Evolutionary conservation across 306 rosid genomes (phyloP).

Genomic region (Leucaena leucocephala): DNA sequence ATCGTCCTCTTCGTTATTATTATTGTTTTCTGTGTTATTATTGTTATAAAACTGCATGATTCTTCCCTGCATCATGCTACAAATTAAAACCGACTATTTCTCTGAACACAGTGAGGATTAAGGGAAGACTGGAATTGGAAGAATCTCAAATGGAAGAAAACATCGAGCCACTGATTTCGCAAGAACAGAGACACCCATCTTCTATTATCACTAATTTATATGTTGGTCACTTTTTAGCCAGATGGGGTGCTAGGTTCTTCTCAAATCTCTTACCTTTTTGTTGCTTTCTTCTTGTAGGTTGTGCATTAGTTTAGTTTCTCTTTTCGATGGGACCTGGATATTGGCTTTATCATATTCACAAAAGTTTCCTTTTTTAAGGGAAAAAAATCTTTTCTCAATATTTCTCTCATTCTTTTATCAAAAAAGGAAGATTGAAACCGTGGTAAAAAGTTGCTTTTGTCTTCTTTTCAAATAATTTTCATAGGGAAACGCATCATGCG

Average conservation of each 20-base stretch:
- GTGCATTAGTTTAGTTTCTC: background rate
- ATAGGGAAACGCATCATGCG: background rate
- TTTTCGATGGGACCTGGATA: background rate
- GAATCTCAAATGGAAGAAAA: slow-evolving; percentile 41
- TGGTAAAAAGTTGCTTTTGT: background rate
- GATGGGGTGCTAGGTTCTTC: slow-evolving; percentile 85
- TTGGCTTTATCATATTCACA: background rate
- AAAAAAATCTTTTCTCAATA: background rate
- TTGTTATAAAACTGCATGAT: background rate
- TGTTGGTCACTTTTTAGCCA: slow-evolving; percentile 67
- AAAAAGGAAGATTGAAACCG: background rate
- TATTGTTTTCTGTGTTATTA: background rate
- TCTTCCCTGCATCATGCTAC: background rate
- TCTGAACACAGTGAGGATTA: background rate
- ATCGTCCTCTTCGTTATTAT: background rate
- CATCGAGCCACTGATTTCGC: slow-evolving; percentile 37
- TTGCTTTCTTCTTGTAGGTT: background rate
- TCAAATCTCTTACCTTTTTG: background rate
- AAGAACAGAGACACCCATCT: slow-evolving; percentile 42
- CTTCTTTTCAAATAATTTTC: background rate
- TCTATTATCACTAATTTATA: slow-evolving; percentile 56
- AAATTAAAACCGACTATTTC: background rate
- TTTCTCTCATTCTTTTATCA: slow-evolving; percentile 1
- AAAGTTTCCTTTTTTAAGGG: background rate
- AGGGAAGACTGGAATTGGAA: background rate